phyloP scores from a whole-genome alignment of 257 asterid species.

The Salvia splendens region DNA sequence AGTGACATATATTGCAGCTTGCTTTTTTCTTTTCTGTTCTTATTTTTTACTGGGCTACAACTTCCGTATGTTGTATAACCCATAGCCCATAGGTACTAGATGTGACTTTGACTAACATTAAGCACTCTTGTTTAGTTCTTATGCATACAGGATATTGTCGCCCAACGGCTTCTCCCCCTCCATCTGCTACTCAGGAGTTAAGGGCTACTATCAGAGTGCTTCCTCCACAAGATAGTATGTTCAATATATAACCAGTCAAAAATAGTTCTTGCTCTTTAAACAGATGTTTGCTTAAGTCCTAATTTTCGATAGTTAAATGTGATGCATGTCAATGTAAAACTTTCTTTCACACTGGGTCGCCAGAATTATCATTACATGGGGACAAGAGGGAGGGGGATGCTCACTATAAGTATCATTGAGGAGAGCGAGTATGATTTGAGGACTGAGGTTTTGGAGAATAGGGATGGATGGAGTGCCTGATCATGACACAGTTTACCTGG shows the following conservation, averaged over 20 bases:
- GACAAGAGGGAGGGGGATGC: too few relatives aligned
- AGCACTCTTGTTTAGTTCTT: slow-evolving; percentile 64
- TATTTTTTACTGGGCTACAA: neutral
- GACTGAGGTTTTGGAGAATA: neutral
- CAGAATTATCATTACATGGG: neutral
- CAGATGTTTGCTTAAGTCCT: slow-evolving; percentile 7
- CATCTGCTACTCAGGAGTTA: slow-evolving; percentile 78
- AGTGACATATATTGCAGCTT: slow-evolving; percentile 29
- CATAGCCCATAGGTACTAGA: neutral
- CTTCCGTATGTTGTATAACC: neutral
- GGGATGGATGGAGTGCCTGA: neutral
- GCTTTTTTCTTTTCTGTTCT: neutral
- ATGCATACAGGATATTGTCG: slow-evolving; percentile 98
- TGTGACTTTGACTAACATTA: slow-evolving; percentile 37
- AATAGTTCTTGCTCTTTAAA: slow-evolving; percentile 23
- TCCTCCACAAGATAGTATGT: slow-evolving; percentile 93
- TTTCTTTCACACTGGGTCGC: neutral
- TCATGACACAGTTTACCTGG: neutral
- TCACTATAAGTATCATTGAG: too few relatives aligned
- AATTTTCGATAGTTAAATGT: slow-evolving; percentile 1
- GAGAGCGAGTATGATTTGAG: too few relatives aligned
- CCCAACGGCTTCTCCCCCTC: slow-evolving; percentile 93
- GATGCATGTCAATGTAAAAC: slow-evolving; percentile 12
- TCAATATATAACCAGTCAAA: slow-evolving; percentile 23
- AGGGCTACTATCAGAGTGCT: slow-evolving; percentile 86